Conservation (phyloP, 768 basidiomycete genomes). For the Termitomyces sp. region DNA sequence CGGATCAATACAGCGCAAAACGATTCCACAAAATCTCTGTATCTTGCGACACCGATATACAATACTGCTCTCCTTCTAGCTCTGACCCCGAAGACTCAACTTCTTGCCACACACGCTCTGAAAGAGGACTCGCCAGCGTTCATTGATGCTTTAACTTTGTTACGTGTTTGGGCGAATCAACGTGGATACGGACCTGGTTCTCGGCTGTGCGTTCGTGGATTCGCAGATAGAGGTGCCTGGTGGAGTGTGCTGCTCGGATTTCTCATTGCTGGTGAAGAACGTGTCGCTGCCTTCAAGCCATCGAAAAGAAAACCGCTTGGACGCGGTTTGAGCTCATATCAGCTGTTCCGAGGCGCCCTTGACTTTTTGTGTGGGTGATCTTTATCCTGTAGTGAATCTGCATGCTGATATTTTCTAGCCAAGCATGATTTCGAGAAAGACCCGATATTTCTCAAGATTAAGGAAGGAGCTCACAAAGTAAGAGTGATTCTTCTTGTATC, state of each 20-base stretch:
- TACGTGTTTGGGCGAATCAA: conserved; percentile 89
- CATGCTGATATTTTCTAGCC: conserved; percentile 38
- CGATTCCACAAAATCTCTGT: conserved; percentile 20
- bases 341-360: conserved; percentile 80
- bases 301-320: conserved; percentile 61
- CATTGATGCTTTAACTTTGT: conserved; percentile 68
- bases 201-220: conserved; percentile 61
- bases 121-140: conserved; percentile 62
- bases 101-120: conserved; percentile 51
- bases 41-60: conserved; percentile 71
- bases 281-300: conserved; percentile 24
- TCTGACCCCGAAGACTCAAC: conserved; percentile 45
- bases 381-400: neutral
- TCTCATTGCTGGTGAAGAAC: conserved; percentile 67
- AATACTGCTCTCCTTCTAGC: conserved; percentile 67
- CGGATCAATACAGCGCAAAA: conserved; percentile 19
- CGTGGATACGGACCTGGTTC: conserved; percentile 69
- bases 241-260: conserved; percentile 65
- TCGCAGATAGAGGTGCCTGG: conserved; percentile 62
- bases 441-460: conserved; percentile 56
- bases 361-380: conserved; percentile 72
- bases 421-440: conserved; percentile 63
- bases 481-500: neutral
- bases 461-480: conserved; percentile 56
- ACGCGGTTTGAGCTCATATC: conserved; percentile 84